phyloP scores from a whole-genome alignment of 208 protist genomes.

The Trypanosoma boissoni region DNA sequence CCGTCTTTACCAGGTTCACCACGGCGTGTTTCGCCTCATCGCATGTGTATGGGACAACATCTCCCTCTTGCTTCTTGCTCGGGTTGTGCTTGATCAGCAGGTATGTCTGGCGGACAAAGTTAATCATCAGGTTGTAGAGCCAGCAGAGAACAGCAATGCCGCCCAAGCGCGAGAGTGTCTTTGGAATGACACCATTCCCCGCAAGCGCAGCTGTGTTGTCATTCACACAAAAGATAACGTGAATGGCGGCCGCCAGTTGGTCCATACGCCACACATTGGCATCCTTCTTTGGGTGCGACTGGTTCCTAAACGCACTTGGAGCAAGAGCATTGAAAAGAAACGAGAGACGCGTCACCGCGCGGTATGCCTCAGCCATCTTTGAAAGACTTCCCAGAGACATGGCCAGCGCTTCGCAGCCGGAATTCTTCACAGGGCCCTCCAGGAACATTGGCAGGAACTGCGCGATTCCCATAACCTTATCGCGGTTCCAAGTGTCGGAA shows the following conservation, averaged over 20 bases:
- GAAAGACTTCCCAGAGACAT: slow-evolving; percentile 69
- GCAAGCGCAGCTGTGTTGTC: slow-evolving; percentile 82
- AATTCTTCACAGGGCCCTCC: slow-evolving; percentile 44
- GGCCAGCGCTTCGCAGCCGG: slow-evolving; percentile 53
- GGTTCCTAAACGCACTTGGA: slow-evolving; percentile 46
- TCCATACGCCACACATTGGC: slow-evolving; percentile 52
- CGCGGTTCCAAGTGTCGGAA: slow-evolving; percentile 68
- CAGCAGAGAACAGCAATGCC: slow-evolving; percentile 80
- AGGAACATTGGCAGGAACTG: slow-evolving; percentile 83
- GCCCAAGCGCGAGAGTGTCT: slow-evolving; percentile 50
- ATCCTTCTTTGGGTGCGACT: slow-evolving; percentile 58
- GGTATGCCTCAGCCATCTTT: slow-evolving; percentile 79
- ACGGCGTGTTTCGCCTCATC: slow-evolving; percentile 70
- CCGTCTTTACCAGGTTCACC: slow-evolving; percentile 76
- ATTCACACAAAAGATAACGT: slow-evolving; percentile 80
- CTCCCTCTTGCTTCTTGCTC: slow-evolving; percentile 1
- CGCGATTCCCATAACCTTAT: slow-evolving; percentile 88
- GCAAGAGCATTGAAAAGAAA: slow-evolving; percentile 75
- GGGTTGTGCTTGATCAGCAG: slow-evolving; percentile 60
- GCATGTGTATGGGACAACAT: slow-evolving; percentile 32
- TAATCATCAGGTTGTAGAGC: slow-evolving; percentile 80
- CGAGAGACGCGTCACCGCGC: slow-evolving; percentile 82
- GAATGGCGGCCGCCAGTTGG: slow-evolving; percentile 75
- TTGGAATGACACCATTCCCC: slow-evolving; percentile 57
- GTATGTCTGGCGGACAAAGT: slow-evolving; percentile 67